phyloP scores from a whole-genome alignment of 148 eudicot genomes.

The Fagopyrum homotropicum region DNA sequence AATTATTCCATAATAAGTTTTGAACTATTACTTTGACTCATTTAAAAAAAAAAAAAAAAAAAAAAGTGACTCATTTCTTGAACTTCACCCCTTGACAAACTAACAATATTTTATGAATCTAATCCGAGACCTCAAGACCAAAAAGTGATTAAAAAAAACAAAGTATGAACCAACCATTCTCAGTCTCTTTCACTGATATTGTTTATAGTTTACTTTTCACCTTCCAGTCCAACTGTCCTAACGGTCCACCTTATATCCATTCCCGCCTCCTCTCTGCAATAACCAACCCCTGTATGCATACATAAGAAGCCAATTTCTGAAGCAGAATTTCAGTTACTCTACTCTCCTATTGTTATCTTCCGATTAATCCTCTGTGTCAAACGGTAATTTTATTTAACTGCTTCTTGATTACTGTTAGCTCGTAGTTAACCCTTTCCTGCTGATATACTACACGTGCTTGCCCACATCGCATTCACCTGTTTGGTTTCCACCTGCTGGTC shows the following conservation, averaged over 20 bases:
- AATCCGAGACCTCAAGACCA: no score
- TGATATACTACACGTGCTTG: conserved; percentile 2
- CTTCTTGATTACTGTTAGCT: neutral
- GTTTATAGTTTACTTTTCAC: neutral
- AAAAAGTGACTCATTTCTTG: neutral
- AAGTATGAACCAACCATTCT: conserved; percentile 3
- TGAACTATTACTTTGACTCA: no score
- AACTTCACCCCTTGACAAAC: neutral
- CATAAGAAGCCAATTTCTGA: neutral
- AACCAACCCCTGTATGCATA: no score
- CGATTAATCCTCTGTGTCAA: neutral
- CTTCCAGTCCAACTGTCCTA: conserved; percentile 13
- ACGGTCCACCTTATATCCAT: conserved; percentile 2
- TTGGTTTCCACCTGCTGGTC: conserved; percentile 8
- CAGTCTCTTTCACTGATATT: neutral
- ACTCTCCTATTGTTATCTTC: neutral
- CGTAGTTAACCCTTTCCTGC: neutral
- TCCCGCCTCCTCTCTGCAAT: neutral
- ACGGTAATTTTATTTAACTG: neutral
- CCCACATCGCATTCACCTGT: neutral
- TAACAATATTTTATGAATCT: no score
- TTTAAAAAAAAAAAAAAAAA: no score
- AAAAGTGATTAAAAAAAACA: no score
- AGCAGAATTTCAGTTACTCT: neutral
- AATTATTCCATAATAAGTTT: no score